A percentile compares a stretch with the other conserved stretches of the same genome.
Evolutionary conservation across 1,139 yeast genomes (phyloP).

Genomic region (Protomyces lactucae-debilis): DNA sequence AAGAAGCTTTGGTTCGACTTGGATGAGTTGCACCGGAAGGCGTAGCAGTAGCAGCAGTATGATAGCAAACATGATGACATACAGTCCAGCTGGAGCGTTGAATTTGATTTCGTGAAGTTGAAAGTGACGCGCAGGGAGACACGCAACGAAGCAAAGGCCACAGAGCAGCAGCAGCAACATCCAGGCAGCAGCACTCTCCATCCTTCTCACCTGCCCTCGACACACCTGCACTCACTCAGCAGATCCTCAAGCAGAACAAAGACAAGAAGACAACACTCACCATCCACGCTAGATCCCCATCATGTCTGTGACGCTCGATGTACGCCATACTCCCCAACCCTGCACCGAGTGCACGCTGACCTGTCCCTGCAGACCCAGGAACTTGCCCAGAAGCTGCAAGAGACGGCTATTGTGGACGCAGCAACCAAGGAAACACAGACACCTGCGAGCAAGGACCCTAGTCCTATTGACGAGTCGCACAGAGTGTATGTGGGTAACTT

Average conservation of each 20-base stretch:
- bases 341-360: neutral
- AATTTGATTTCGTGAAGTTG: neutral
- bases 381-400: neutral
- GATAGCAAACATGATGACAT: too few relatives aligned
- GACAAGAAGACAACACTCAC: too few relatives aligned
- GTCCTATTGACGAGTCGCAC: slow-evolving; percentile 31
- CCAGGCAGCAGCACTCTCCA: neutral
- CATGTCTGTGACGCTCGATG: neutral
- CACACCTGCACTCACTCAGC: too few relatives aligned
- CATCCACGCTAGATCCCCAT: neutral
- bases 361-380: neutral
- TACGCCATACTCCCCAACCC: neutral
- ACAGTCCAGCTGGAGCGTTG: neutral
- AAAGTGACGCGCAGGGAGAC: neutral
- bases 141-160: too few relatives aligned
- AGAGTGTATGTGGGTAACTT: slow-evolving; percentile 39
- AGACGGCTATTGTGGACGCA: neutral
- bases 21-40: neutral
- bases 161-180: too few relatives aligned
- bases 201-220: neutral
- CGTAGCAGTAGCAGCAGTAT: neutral
- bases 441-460: slow-evolving; percentile 13
- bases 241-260: too few relatives aligned
- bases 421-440: neutral
- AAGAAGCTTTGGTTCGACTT: slow-evolving; percentile 14